Conservation (phyloP, 1,139 yeast species). For the Candida neerlandica region DNA sequence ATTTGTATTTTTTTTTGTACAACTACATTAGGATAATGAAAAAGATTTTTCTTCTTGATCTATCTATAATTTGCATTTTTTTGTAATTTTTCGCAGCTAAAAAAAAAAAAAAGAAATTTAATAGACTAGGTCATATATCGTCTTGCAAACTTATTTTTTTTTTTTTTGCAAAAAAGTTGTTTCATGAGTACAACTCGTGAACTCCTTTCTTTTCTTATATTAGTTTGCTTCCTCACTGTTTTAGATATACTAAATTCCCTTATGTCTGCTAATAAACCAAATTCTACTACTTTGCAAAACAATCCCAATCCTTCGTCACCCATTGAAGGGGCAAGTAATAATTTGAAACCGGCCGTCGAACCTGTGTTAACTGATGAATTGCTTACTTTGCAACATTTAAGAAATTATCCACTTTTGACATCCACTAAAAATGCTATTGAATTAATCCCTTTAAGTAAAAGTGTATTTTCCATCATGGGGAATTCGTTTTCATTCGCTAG, state of each 20-base stretch:
- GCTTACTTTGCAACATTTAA: constrained; percentile 22
- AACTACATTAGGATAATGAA: neutral
- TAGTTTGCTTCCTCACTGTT: constrained; percentile 17
- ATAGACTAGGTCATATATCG: neutral
- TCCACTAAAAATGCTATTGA: constrained; percentile 22
- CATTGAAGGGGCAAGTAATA: neutral
- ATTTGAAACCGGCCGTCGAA: neutral
- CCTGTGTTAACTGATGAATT: constrained; percentile 2
- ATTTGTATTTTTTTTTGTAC: neutral
- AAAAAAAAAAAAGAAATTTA: neutral
- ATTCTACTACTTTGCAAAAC: neutral
- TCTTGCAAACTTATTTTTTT: neutral
- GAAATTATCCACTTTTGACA: constrained; percentile 28
- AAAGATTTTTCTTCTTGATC: neutral
- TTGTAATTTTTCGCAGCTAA: constrained; percentile 9
- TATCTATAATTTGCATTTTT: neutral
- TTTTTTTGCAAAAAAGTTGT: constrained; percentile 4
- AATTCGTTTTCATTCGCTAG: constrained; percentile 20
- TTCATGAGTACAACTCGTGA: constrained; percentile 15
- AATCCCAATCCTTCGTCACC: constrained; percentile 1
- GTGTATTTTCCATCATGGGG: constrained; percentile 13
- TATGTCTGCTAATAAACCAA: constrained; percentile 10
- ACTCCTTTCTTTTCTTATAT: constrained; percentile 16
- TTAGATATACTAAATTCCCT: constrained; percentile 17
- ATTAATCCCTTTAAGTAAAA: constrained; percentile 24